Conservation (phyloP, 331 rosid species). For the Rhamnella rubrinervis region DNA sequence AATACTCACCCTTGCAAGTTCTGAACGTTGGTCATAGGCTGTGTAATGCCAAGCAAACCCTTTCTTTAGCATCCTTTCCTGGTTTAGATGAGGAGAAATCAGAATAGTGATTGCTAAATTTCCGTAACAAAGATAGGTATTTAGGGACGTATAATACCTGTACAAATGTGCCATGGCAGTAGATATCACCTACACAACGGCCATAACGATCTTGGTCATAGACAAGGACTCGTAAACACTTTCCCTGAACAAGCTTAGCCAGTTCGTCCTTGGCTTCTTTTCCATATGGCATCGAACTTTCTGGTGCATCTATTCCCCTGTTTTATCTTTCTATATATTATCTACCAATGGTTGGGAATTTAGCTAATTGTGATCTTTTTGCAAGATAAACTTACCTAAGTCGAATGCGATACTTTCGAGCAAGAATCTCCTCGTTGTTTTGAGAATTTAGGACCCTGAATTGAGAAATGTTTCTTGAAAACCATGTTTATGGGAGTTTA, state of each 20-base stretch:
- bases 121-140: background rate
- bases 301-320: constrained; percentile 97
- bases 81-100: constrained; percentile 8
- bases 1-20: constrained; percentile 51
- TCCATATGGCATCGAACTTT: constrained; percentile 73
- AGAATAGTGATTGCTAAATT: background rate
- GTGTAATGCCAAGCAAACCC: constrained; percentile 84
- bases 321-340: constrained; percentile 2
- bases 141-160: constrained; percentile 51
- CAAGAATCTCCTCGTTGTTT: constrained; percentile 65
- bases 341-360: background rate
- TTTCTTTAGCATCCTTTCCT: constrained; percentile 85
- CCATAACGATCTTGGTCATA: constrained; percentile 79
- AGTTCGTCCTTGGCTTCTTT: constrained; percentile 73
- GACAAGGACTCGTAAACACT: constrained; percentile 64
- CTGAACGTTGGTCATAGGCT: constrained; percentile 69
- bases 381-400: constrained; percentile 52
- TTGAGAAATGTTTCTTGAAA: constrained; percentile 3
- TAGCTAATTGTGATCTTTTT: background rate
- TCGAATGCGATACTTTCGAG: constrained; percentile 79
- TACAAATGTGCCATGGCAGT: constrained; percentile 59
- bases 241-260: constrained; percentile 54
- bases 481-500: background rate
- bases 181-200: constrained; percentile 70
- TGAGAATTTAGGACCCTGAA: constrained; percentile 53